These are phyloP conservation scores for Hymenoscyphus repandus DNA, from an alignment of 2,329 filamentous ascomycete genomes.

Conservation along the genomic window DNA sequence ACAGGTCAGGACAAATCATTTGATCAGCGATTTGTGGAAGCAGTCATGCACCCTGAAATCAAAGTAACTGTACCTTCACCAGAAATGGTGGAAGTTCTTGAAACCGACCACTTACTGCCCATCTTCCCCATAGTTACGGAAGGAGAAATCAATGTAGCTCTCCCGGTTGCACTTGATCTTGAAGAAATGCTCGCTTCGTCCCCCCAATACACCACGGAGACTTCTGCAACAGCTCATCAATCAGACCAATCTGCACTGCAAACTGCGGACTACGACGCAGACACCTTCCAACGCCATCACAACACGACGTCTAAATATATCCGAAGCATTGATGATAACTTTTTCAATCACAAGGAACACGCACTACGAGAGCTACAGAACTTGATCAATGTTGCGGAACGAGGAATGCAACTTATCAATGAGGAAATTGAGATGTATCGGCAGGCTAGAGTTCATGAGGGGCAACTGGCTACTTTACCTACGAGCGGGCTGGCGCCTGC, in stretches of 20 bases:
- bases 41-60: constrained; percentile 18
- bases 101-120: neutral
- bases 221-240: neutral
- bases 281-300: constrained; percentile 25
- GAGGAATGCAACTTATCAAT: constrained; percentile 22
- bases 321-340: constrained; percentile 28
- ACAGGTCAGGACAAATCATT: constrained; percentile 21
- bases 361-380: constrained; percentile 28
- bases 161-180: neutral
- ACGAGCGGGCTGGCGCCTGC: too few species aligned
- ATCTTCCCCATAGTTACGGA: too few species aligned
- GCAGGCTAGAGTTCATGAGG: neutral
- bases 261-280: constrained; percentile 24
- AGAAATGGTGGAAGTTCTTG: neutral
- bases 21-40: constrained; percentile 32
- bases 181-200: neutral
- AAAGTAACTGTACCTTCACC: neutral
- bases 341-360: constrained; percentile 30
- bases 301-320: constrained; percentile 30
- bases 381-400: constrained; percentile 29
- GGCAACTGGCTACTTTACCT: too few species aligned
- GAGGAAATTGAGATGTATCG: constrained; percentile 17
- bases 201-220: neutral
- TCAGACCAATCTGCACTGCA: neutral
- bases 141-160: too few species aligned